A percentile compares a stretch with the other conserved stretches of the same genome.
Conservation (phyloP, 495 filamentous ascomycete species). For the Lasiosphaeriaceae sp. region DNA sequence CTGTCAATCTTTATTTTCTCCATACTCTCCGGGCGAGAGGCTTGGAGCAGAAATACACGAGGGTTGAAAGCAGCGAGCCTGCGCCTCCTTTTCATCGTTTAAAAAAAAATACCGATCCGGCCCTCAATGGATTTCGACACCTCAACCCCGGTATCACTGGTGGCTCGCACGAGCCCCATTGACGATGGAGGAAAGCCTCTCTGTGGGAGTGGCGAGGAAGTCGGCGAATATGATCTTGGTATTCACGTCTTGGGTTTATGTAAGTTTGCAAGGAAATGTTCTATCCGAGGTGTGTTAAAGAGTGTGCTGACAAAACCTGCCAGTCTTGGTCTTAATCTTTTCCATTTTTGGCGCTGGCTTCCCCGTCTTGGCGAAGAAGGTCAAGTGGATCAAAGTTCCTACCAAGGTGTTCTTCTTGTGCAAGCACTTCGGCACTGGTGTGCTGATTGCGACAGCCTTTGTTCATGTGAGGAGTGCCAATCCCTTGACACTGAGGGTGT, state of each 20-base stretch:
- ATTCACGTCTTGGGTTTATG: constrained; percentile 47
- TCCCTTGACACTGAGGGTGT: neutral
- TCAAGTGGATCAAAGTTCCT: constrained; percentile 51
- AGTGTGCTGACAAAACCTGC: neutral
- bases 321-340: constrained; percentile 37
- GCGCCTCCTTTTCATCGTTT: too few relatives aligned
- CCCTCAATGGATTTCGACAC: neutral
- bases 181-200: constrained; percentile 34
- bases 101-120: too few relatives aligned
- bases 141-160: neutral
- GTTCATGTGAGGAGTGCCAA: constrained; percentile 56
- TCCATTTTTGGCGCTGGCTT: constrained; percentile 48
- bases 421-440: constrained; percentile 67
- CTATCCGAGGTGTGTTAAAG: too few relatives aligned
- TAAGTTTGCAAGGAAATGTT: constrained; percentile 29
- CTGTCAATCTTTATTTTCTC: neutral
- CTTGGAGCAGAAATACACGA: neutral
- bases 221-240: constrained; percentile 45
- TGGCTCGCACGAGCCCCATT: neutral
- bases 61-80: neutral
- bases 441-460: constrained; percentile 66
- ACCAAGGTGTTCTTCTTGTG: constrained; percentile 50
- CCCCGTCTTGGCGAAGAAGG: constrained; percentile 51
- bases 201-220: constrained; percentile 40
- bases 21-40: neutral